Percentiles rank a stretch among this genome's conserved stretches.
phyloP scores from a whole-genome alignment of 176 grass and related monocot species.

The Aechmea fasciata region DNA sequence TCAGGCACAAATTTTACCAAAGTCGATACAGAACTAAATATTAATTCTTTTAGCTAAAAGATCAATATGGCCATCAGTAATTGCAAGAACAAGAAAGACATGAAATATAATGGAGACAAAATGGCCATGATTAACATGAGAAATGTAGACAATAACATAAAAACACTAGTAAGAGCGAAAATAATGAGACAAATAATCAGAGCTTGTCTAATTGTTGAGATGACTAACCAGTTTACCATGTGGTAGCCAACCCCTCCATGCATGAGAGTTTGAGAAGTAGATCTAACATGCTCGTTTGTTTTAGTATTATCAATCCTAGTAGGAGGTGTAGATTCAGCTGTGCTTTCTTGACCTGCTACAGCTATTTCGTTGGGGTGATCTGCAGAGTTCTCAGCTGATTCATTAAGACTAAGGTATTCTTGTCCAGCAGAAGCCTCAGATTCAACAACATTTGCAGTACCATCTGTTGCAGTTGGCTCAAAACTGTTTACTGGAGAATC shows the following conservation, averaged over 20 bases:
- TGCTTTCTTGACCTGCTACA: constrained; percentile 33
- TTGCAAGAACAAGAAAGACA: background rate
- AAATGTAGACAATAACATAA: no score
- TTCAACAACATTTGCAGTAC: constrained; percentile 34
- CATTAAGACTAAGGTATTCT: constrained; percentile 19
- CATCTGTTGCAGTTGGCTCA: constrained; percentile 36
- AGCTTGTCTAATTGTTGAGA: constrained; percentile 8
- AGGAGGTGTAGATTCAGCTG: constrained; percentile 35
- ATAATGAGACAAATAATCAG: background rate
- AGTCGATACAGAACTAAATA: background rate
- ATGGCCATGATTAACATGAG: background rate
- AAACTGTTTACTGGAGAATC: constrained; percentile 57
- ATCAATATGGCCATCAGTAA: background rate
- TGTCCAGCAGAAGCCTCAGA: constrained; percentile 28
- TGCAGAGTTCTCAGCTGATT: constrained; percentile 35
- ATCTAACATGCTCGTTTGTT: constrained; percentile 26
- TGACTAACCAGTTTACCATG: constrained; percentile 99
- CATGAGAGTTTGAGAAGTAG: constrained; percentile 54
- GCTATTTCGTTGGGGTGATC: constrained; percentile 46
- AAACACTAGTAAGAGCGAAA: no score
- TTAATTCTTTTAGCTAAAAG: background rate
- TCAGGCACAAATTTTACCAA: constrained; percentile 1
- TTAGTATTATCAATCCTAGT: constrained; percentile 44
- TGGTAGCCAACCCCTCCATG: constrained; percentile 96
- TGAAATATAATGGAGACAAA: no score